Conservation (phyloP, 1,284 basidiomycete genomes). For the Mixia osmundae region DNA sequence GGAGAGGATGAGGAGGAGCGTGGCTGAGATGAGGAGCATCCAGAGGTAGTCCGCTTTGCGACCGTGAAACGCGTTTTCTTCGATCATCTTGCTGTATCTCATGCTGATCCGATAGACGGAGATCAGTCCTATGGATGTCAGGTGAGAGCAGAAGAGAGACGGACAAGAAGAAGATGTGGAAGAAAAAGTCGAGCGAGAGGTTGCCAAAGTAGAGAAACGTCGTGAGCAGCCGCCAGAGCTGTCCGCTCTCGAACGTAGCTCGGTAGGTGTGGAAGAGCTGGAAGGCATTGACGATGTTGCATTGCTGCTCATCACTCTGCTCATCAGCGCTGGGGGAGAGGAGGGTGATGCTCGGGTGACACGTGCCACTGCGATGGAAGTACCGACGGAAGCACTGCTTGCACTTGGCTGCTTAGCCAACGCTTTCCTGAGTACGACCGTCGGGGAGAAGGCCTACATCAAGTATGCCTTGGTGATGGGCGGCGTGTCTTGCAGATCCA, state of each 20-base stretch:
- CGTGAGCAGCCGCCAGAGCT: constrained; percentile 29
- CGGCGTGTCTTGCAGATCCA: constrained; percentile 45
- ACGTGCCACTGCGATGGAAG: constrained; percentile 25
- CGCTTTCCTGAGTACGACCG: neutral
- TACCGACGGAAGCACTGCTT: constrained; percentile 42
- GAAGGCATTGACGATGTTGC: constrained; percentile 60
- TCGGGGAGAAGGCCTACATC: constrained; percentile 6
- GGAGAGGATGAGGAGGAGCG: constrained; percentile 59
- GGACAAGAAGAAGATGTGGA: constrained; percentile 95
- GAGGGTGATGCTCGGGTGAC: neutral
- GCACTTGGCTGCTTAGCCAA: neutral
- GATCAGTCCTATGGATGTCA: neutral
- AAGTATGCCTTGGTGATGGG: constrained; percentile 38
- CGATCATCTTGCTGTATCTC: constrained; percentile 84
- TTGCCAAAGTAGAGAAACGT: constrained; percentile 52
- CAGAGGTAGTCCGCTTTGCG: constrained; percentile 79
- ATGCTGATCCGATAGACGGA: constrained; percentile 35
- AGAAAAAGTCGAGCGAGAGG: constrained; percentile 78
- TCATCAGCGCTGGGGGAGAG: neutral
- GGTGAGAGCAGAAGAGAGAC: constrained; percentile 20
- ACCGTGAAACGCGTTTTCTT: constrained; percentile 84
- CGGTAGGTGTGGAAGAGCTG: constrained; percentile 82
- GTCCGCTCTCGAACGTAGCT: constrained; percentile 50
- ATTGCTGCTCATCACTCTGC: constrained; percentile 39
- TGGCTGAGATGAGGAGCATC: constrained; percentile 54